Conservation (phyloP, 1,139 yeast genomes). For the Zygosaccharomyces sapae region DNA sequence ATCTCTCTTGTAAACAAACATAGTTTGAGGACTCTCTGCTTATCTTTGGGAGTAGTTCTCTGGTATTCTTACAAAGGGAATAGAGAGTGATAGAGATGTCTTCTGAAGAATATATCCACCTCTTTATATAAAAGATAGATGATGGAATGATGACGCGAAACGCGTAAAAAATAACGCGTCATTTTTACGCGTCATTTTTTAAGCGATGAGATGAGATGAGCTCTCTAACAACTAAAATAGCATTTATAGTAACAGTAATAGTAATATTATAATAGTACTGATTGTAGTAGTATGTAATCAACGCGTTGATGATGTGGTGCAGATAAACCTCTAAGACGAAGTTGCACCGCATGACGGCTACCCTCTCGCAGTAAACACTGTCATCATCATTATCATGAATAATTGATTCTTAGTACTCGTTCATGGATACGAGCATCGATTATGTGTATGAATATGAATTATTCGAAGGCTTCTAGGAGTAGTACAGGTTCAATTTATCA, state of each 20-base stretch:
- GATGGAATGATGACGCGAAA: constrained; percentile 6
- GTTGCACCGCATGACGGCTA: background rate
- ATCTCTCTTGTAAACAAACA: constrained; percentile 60
- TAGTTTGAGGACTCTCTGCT: background rate
- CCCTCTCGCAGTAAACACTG: background rate
- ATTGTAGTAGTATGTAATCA: background rate
- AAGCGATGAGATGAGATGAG: constrained; percentile 3
- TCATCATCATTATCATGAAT: background rate
- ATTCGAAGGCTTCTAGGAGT: no score
- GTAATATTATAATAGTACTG: background rate
- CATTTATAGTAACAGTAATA: background rate
- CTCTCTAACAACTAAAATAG: background rate
- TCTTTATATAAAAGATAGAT: constrained; percentile 1
- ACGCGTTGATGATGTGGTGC: background rate
- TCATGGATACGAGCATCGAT: no score
- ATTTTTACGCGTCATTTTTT: constrained; percentile 3
- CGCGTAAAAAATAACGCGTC: constrained; percentile 11
- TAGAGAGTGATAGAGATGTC: background rate
- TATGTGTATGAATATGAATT: no score
- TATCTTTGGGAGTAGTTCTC: background rate
- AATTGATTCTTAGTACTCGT: no score
- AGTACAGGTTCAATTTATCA: no score
- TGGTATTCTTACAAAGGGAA: background rate
- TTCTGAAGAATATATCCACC: background rate
- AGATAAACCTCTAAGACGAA: background rate